Evolutionary conservation across 371 early-diverging fungal species (phyloP).

Genomic region (Blastocladiella emersonii): DNA sequence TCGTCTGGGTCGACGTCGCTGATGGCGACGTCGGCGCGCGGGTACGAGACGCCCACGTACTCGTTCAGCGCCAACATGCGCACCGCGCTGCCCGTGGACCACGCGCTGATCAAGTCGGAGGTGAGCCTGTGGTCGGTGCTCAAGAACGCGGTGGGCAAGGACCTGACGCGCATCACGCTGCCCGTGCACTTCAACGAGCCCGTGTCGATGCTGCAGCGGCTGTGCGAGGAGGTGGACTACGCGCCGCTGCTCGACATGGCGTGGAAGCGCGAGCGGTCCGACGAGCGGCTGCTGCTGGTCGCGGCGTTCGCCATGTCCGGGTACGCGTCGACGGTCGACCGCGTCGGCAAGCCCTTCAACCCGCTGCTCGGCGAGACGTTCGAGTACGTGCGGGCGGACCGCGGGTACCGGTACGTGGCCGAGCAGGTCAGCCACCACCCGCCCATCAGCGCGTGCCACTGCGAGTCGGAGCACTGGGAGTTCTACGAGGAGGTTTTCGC

Average conservation of each 20-base stretch:
- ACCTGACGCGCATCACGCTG: conserved; percentile 58
- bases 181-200: conserved; percentile 83
- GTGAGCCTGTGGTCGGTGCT: conserved; percentile 55
- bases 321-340: conserved; percentile 57
- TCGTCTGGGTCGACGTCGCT: conserved; percentile 12
- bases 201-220: conserved; percentile 61
- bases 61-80: conserved; percentile 15
- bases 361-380: conserved; percentile 77
- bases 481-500: conserved; percentile 68
- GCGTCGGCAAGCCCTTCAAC: conserved; percentile 75
- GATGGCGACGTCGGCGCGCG: conserved; percentile 22
- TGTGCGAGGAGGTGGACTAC: conserved; percentile 74
- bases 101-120: conserved; percentile 13
- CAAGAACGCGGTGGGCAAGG: conserved; percentile 70
- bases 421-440: conserved; percentile 82
- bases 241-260: conserved; percentile 58
- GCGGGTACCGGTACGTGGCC: conserved; percentile 54
- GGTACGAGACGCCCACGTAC: conserved; percentile 16
- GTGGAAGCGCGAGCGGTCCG: conserved; percentile 31
- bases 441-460: conserved; percentile 71
- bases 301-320: conserved; percentile 73
- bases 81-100: conserved; percentile 30
- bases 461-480: conserved; percentile 56
- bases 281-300: conserved; percentile 55
- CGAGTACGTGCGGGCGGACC: conserved; percentile 66